phyloP scores from a whole-genome alignment of 2,329 filamentous ascomycete genomes.

The Epichloe sibirici region DNA sequence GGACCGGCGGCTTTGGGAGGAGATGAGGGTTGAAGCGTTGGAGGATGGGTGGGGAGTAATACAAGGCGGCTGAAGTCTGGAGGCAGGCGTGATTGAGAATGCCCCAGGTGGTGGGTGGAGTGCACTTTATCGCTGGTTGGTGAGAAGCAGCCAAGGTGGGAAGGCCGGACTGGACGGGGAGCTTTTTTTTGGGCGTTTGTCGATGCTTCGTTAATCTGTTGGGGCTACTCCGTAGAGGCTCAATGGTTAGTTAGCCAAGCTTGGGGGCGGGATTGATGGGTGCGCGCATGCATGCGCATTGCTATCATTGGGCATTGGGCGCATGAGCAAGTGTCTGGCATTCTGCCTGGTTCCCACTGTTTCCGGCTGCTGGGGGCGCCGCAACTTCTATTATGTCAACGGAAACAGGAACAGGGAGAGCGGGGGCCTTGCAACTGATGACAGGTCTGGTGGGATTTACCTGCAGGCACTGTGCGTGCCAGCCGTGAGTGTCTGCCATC shows the following conservation, averaged over 20 bases:
- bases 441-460: not conserved
- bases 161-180: not conserved
- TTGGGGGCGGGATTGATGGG: constrained; percentile 1
- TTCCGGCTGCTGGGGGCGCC: constrained; percentile 2
- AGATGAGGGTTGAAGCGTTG: not conserved
- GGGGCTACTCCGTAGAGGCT: constrained; percentile 4
- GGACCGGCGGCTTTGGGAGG: not conserved
- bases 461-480: not conserved
- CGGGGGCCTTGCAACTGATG: not conserved
- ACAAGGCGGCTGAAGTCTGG: not conserved
- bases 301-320: too few species aligned
- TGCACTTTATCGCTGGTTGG: not conserved
- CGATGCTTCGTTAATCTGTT: constrained; percentile 8
- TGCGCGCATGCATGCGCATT: not conserved
- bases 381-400: not conserved
- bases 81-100: not conserved
- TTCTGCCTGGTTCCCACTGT: not conserved
- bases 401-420: not conserved
- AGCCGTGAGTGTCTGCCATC: too few species aligned
- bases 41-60: not conserved
- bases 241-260: constrained; percentile 2
- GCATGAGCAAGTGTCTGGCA: not conserved
- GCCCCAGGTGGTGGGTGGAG: not conserved
- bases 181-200: constrained; percentile 4
- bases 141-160: not conserved